These are phyloP conservation scores for Jaapia argillacea DNA, from an alignment of 768 basidiomycete genomes.

Conservation along the genomic window DNA sequence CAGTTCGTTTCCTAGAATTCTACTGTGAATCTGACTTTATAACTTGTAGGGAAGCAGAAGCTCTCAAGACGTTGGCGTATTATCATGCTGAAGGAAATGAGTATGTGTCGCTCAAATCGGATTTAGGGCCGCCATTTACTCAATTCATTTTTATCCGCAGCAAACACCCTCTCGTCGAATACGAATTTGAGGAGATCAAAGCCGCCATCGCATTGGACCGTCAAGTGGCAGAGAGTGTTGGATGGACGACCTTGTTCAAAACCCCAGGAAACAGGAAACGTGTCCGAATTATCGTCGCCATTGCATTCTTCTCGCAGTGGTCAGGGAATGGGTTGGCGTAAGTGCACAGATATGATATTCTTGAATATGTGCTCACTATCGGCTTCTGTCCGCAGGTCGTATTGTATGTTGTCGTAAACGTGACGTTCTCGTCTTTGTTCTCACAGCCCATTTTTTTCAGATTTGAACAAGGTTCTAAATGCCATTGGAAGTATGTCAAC, in stretches of 20 bases:
- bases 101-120: constrained; percentile 2
- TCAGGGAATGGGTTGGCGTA: constrained; percentile 40
- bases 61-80: constrained; percentile 26
- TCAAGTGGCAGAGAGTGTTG: constrained; percentile 14
- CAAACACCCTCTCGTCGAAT: constrained; percentile 45
- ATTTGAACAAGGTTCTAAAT: constrained; percentile 13
- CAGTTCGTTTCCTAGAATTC: not conserved
- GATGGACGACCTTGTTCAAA: constrained; percentile 27
- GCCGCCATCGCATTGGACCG: constrained; percentile 29
- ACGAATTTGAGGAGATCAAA: constrained; percentile 59
- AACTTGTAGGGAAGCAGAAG: constrained; percentile 18
- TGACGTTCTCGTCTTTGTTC: not conserved
- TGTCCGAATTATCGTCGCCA: constrained; percentile 44
- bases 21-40: not conserved
- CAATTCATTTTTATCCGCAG: not conserved
- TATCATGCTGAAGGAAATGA: constrained; percentile 30
- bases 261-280: constrained; percentile 43
- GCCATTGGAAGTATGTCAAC: constrained; percentile 19
- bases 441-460: not conserved
- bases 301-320: constrained; percentile 56
- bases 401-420: not conserved
- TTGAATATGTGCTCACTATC: too few relatives aligned
- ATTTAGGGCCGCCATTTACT: too few relatives aligned
- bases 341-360: not conserved
- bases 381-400: not conserved